phyloP scores from a whole-genome alignment of 768 basidiomycete species.

The Boletus rufocinnamomeus region DNA sequence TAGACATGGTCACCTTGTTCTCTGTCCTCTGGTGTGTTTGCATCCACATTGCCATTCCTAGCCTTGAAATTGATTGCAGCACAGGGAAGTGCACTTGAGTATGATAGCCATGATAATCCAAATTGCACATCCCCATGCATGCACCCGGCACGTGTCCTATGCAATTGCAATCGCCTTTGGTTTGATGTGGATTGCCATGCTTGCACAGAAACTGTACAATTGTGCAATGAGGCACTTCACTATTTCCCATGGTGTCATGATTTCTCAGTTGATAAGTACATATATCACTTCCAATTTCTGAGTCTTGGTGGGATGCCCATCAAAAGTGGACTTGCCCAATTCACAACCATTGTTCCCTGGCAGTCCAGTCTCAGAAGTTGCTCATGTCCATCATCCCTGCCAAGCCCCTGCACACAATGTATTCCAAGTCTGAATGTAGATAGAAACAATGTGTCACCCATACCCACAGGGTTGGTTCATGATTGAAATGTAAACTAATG shows the following conservation, averaged over 20 bases:
- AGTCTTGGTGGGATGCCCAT: background rate
- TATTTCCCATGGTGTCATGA: background rate
- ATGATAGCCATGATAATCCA: slow-evolving; percentile 16
- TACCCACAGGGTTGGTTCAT: slow-evolving; percentile 3
- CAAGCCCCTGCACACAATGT: background rate
- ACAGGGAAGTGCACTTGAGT: slow-evolving; percentile 21
- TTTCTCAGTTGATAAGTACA: slow-evolving; percentile 21
- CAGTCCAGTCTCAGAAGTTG: background rate
- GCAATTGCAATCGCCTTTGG: slow-evolving; percentile 11
- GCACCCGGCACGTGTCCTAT: background rate
- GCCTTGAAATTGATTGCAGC: background rate
- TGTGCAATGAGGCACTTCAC: background rate
- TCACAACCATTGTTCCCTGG: slow-evolving; percentile 17
- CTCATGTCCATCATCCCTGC: background rate
- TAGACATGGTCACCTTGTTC: background rate
- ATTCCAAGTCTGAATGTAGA: background rate
- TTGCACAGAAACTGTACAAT: slow-evolving; percentile 6
- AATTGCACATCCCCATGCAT: slow-evolving; percentile 4
- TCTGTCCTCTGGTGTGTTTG: slow-evolving; percentile 17
- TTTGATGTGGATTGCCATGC: slow-evolving; percentile 16
- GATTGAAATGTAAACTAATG: background rate
- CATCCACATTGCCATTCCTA: background rate
- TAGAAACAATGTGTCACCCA: background rate
- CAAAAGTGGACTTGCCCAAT: slow-evolving; percentile 7
- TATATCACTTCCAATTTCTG: background rate